Conservation (phyloP, 148 eudicot genomes). For the Vaccinium macrocarpon region DNA sequence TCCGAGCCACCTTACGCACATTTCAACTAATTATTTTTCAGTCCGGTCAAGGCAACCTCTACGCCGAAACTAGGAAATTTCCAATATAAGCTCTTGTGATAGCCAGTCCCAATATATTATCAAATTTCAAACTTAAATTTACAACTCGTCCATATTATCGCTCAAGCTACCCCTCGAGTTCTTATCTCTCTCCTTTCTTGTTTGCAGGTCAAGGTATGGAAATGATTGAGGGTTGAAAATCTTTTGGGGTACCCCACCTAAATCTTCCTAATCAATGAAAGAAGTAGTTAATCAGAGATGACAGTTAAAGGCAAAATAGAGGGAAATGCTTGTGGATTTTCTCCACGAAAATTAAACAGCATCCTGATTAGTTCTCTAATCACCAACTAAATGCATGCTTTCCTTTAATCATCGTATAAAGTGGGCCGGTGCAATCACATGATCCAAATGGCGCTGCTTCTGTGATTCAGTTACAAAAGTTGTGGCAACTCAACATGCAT, state of each 20-base stretch:
- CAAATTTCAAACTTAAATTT: no score
- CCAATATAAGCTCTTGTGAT: no score
- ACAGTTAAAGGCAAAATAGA: background rate
- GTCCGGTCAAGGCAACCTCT: no score
- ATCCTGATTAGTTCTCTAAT: background rate
- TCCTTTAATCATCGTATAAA: background rate
- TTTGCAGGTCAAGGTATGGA: slow-evolving; percentile 1
- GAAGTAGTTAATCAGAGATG: background rate
- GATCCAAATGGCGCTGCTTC: background rate
- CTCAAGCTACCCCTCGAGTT: no score
- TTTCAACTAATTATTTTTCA: no score
- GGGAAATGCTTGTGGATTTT: background rate
- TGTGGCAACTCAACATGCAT: no score
- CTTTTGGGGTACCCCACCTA: background rate
- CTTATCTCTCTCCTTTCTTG: background rate
- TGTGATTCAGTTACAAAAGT: no score
- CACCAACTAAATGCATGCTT: slow-evolving; percentile 8
- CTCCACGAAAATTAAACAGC: background rate
- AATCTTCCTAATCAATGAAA: slow-evolving; percentile 3
- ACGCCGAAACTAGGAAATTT: no score
- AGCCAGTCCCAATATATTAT: no score
- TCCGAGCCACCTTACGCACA: no score
- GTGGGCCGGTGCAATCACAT: background rate
- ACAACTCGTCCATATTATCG: no score
- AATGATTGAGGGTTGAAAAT: background rate